Evolutionary conservation across 768 basidiomycete species (phyloP), one percentile per base, ranked within the genome.

Genomic region (Zangia roseola): DNA sequence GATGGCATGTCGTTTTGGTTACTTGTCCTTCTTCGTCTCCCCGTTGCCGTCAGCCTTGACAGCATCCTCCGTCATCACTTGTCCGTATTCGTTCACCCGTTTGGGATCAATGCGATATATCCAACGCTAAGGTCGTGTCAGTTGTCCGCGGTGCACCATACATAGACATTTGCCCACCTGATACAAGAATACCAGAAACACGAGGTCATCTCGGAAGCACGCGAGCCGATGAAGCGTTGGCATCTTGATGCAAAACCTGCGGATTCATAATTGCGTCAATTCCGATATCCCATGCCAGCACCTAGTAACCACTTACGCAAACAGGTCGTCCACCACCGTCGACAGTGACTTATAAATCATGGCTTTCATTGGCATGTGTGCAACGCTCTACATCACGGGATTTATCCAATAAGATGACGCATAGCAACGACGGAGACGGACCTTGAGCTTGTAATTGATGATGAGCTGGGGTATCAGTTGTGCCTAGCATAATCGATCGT

Each of bases 331-430:
- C 38, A 94, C 88, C 40, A 91, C 88, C 1, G 86, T 91, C 38
- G 91, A 88, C 50, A 95, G 75, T 2, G 89, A 84, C 73, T 95
- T 97, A 77, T 93, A 95, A 57, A 94, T 85, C 91, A 98, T 93
- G 4, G 94, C 89, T 68, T 94, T 97, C 87, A 97, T 94, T 17
- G 94, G 94, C 87, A 98, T 93, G 66, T 98, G 95, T 38, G 95
- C 88, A 30, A 97, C 94, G 66, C 88, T 92, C 88, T 94, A 71
- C 23, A 45, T 13, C n/a, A n/a, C n/a, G n/a, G 39, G 34, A 28
- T 46, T 17, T 24, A 19, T 30, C 39, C 23, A 40, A 55, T 57
- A 34, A 52, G 47, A 26, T 30, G 20, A 16, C 17, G 48, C 44
- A 50, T 49, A 41, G 58, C 19, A 45, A 56, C 47, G 43, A 62